These are phyloP conservation scores for Trichosporon inkin DNA, from an alignment of 1,284 basidiomycete species.

Conservation along the genomic window DNA sequence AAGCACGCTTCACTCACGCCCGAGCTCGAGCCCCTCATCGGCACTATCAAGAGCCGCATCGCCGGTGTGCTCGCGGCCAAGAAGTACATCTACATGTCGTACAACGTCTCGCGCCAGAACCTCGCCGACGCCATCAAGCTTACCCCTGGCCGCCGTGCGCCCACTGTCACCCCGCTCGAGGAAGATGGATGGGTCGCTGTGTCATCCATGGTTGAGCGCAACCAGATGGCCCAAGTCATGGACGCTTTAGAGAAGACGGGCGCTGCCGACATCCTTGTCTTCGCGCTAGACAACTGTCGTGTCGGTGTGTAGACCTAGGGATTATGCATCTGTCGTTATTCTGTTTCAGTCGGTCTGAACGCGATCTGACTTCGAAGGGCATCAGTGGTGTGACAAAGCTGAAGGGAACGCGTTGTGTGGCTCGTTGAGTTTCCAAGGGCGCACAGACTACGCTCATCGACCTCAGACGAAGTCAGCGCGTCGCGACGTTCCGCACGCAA, in stretches of 20 bases:
- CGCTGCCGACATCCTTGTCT: conserved; percentile 84
- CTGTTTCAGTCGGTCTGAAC: too few species aligned
- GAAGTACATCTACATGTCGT: conserved; percentile 84
- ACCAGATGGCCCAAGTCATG: conserved; percentile 80
- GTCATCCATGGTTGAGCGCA: conserved; percentile 87
- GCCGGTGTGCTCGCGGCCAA: conserved; percentile 87
- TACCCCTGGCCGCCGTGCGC: conserved; percentile 85
- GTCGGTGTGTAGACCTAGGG: conserved; percentile 57
- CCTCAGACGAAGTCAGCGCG: too few species aligned
- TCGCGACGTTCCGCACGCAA: too few species aligned
- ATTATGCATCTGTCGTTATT: not conserved
- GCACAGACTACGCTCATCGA: too few species aligned
- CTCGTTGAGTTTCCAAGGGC: too few species aligned
- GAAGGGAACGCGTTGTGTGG: too few species aligned
- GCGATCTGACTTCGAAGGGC: too few species aligned
- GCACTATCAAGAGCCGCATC: conserved; percentile 79
- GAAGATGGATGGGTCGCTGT: conserved; percentile 80
- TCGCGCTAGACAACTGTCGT: conserved; percentile 89
- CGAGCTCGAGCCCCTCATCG: conserved; percentile 58
- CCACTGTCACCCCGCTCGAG: conserved; percentile 85
- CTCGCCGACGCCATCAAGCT: conserved; percentile 64
- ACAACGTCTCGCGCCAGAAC: conserved; percentile 71
- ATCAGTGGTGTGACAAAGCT: too few species aligned
- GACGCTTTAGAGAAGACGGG: conserved; percentile 76
- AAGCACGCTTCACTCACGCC: conserved; percentile 64